Evolutionary conservation across 2,329 filamentous ascomycete species (phyloP).

Genomic region (Colletotrichum camelliae): DNA sequence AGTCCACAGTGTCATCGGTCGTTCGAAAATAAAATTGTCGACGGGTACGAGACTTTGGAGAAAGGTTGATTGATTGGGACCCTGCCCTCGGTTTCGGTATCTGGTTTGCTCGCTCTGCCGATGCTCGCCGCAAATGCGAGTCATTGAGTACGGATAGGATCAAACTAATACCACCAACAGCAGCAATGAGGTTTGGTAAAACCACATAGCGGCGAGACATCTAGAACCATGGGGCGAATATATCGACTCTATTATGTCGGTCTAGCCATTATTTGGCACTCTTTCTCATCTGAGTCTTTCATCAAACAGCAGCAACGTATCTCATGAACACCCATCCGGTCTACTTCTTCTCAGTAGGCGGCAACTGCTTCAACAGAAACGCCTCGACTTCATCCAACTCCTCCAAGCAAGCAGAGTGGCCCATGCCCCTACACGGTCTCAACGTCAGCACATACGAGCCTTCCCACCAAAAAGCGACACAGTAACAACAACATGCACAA

Average conservation of each 20-base stretch:
- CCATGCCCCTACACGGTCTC: conserved; percentile 59
- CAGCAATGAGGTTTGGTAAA: too few species aligned
- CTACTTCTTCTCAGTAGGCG: conserved; percentile 38
- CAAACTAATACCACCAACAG: too few species aligned
- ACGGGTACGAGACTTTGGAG: too few species aligned
- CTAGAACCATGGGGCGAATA: too few species aligned
- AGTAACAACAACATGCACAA: neutral
- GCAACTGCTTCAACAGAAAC: conserved; percentile 54
- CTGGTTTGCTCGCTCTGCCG: too few species aligned
- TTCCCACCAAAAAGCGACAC: neutral
- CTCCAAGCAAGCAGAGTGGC: conserved; percentile 76
- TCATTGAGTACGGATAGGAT: too few species aligned
- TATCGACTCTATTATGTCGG: neutral
- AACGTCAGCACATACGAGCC: neutral
- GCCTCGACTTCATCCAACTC: conserved; percentile 84
- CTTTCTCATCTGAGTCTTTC: neutral
- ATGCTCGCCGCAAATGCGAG: too few species aligned
- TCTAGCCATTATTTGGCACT: neutral
- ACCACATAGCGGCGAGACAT: neutral
- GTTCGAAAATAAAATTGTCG: too few species aligned
- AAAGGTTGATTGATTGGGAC: too few species aligned
- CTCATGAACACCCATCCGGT: neutral
- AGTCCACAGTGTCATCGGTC: too few species aligned
- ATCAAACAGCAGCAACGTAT: neutral
- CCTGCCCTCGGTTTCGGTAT: too few species aligned